These are phyloP conservation scores for Emydomyces testavorans DNA, from an alignment of 2,329 filamentous ascomycete genomes.

Conservation along the genomic window DNA sequence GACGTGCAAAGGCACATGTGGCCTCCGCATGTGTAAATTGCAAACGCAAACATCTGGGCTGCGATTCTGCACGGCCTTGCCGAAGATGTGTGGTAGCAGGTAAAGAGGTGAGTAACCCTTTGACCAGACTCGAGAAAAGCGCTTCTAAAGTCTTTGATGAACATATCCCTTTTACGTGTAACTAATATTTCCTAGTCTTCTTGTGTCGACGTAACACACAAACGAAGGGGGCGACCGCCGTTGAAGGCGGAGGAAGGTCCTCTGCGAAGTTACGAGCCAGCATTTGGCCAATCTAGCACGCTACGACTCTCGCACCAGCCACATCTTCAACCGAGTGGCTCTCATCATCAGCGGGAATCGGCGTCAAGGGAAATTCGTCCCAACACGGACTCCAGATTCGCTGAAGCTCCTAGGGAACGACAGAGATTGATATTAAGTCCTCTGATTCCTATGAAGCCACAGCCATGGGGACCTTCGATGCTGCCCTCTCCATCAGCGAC, in stretches of 20 bases:
- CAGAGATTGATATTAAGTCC: constrained; percentile 8
- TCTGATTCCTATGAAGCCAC: constrained; percentile 7
- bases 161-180: neutral
- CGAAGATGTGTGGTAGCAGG: constrained; percentile 28
- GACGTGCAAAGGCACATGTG: constrained; percentile 30
- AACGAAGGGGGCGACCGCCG: constrained; percentile 27
- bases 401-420: constrained; percentile 9
- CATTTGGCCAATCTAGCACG: constrained; percentile 12
- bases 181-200: constrained; percentile 19
- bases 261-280: constrained; percentile 15
- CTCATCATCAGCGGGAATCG: constrained; percentile 11
- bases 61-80: constrained; percentile 28
- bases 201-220: constrained; percentile 29
- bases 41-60: constrained; percentile 31
- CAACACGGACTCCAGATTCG: constrained; percentile 13
- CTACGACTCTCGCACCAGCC: constrained; percentile 10
- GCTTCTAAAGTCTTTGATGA: too few relatives aligned
- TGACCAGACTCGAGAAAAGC: too few relatives aligned
- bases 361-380: constrained; percentile 17
- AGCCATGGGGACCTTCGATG: constrained; percentile 12
- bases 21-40: constrained; percentile 32
- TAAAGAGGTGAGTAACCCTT: constrained; percentile 25
- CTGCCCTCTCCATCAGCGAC: constrained; percentile 12
- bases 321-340: neutral
- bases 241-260: constrained; percentile 23